Percentiles rank a stretch among this genome's conserved stretches.
phyloP scores from a whole-genome alignment of 2,329 filamentous ascomycete species.

The Phymatotrichopsis omnivora region DNA sequence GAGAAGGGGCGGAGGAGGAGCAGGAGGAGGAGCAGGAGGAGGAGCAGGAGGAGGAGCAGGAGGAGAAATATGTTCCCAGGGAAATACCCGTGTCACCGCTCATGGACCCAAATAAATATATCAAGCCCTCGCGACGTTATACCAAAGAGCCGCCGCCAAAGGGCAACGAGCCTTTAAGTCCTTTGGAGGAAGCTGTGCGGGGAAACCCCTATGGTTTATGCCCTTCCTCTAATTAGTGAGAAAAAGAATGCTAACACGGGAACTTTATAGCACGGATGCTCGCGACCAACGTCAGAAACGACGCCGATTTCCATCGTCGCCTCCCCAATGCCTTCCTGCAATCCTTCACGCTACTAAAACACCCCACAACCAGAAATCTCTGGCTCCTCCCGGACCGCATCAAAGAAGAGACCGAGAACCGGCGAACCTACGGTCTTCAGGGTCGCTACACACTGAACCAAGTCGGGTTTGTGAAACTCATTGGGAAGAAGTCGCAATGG shows the following conservation, averaged over 20 bases:
- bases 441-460: constrained; percentile 19
- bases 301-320: constrained; percentile 23
- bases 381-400: constrained; percentile 28
- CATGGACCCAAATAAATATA: constrained; percentile 20
- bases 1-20: too few species aligned
- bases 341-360: constrained; percentile 22
- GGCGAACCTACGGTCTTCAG: constrained; percentile 1
- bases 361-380: constrained; percentile 27
- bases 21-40: too few species aligned
- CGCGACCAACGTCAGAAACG: constrained; percentile 23
- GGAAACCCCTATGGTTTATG: constrained; percentile 24
- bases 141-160: constrained; percentile 16
- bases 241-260: background rate
- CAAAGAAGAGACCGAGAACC: constrained; percentile 9
- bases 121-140: constrained; percentile 16
- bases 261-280: constrained; percentile 25
- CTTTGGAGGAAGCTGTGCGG: constrained; percentile 10
- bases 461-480: constrained; percentile 6
- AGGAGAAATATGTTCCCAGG: too few species aligned
- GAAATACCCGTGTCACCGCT: constrained; percentile 18
- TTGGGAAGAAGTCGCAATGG: constrained; percentile 17
- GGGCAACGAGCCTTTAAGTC: constrained; percentile 13
- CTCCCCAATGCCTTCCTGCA: constrained; percentile 27
- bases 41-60: too few species aligned
- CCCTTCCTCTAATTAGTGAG: too few species aligned